These are phyloP conservation scores for Apostasia ramifera DNA, from an alignment of 106 monocot species.

Conservation along the genomic window DNA sequence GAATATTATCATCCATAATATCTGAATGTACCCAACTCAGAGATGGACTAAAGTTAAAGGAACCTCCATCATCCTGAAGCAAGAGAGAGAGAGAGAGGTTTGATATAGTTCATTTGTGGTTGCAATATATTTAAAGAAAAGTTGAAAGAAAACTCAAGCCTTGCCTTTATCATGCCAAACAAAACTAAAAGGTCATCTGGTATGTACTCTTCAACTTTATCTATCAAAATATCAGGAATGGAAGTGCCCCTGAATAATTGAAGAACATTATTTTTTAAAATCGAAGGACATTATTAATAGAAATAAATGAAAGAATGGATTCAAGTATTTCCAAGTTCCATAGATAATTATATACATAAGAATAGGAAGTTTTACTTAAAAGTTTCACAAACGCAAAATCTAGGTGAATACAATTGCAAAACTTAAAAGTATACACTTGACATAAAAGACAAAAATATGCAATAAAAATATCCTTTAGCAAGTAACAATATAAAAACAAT, in stretches of 20 bases:
- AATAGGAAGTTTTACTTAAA: too few species aligned
- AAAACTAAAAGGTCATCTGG: slow-evolving; percentile 49
- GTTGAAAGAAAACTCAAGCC: slow-evolving; percentile 1
- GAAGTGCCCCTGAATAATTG: slow-evolving; percentile 66
- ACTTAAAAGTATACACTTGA: too few species aligned
- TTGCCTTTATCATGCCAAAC: slow-evolving; percentile 56
- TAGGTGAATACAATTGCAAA: too few species aligned
- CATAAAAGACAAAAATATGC: too few species aligned
- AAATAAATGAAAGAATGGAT: too few species aligned
- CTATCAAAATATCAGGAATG: slow-evolving; percentile 63
- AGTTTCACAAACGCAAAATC: too few species aligned
- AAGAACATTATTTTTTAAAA: neutral
- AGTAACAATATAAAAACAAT: too few species aligned
- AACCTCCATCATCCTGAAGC: slow-evolving; percentile 40
- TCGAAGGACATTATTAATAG: too few species aligned
- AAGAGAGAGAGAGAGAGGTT: neutral
- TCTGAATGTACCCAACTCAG: slow-evolving; percentile 94
- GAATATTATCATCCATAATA: slow-evolving; percentile 96
- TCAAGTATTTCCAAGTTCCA: too few species aligned
- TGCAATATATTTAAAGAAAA: neutral
- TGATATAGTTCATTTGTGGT: too few species aligned
- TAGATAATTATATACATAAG: too few species aligned
- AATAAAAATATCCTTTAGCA: too few species aligned
- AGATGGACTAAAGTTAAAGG: slow-evolving; percentile 12
- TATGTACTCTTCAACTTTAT: slow-evolving; percentile 78